Evolutionary conservation across 192 early-diverging fungal species (phyloP).

Genomic region (Podila horticola): DNA sequence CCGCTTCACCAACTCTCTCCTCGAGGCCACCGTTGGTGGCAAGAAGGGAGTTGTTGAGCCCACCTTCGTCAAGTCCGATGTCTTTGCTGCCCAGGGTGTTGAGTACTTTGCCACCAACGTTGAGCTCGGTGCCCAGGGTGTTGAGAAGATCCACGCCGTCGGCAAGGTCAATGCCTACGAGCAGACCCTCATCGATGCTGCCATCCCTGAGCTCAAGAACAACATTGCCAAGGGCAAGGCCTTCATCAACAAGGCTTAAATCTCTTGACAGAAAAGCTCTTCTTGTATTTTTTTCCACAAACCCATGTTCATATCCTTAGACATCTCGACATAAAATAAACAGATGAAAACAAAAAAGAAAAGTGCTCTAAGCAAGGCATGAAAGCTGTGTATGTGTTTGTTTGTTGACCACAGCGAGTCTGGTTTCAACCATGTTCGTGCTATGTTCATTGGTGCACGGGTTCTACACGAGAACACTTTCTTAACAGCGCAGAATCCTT

Average conservation of each 20-base stretch:
- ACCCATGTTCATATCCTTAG: not conserved
- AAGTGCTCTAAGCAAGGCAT: too few species aligned
- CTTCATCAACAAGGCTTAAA: slow-evolving; percentile 63
- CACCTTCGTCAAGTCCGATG: slow-evolving; percentile 74
- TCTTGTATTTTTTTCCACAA: not conserved
- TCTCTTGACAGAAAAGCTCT: not conserved
- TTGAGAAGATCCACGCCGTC: slow-evolving; percentile 82
- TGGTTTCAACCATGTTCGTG: too few species aligned
- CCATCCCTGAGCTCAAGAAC: slow-evolving; percentile 79
- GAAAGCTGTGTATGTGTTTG: too few species aligned
- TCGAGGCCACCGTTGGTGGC: slow-evolving; percentile 71
- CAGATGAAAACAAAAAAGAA: too few species aligned
- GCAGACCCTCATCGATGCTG: slow-evolving; percentile 72
- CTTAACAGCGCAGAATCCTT: too few species aligned
- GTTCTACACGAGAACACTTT: too few species aligned
- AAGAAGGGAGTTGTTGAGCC: slow-evolving; percentile 83
- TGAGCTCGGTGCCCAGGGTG: slow-evolving; percentile 76
- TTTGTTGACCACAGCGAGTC: too few species aligned
- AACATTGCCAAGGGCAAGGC: slow-evolving; percentile 88
- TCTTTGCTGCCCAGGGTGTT: slow-evolving; percentile 62
- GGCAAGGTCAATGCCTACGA: slow-evolving; percentile 79
- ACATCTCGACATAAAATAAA: too few species aligned
- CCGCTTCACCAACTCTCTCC: slow-evolving; percentile 84
- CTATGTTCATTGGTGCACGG: too few species aligned
- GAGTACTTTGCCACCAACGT: slow-evolving; percentile 76